These are phyloP conservation scores for Pulveroboletus sp. DNA, from an alignment of 1,284 basidiomycete genomes.

Conservation along the genomic window DNA sequence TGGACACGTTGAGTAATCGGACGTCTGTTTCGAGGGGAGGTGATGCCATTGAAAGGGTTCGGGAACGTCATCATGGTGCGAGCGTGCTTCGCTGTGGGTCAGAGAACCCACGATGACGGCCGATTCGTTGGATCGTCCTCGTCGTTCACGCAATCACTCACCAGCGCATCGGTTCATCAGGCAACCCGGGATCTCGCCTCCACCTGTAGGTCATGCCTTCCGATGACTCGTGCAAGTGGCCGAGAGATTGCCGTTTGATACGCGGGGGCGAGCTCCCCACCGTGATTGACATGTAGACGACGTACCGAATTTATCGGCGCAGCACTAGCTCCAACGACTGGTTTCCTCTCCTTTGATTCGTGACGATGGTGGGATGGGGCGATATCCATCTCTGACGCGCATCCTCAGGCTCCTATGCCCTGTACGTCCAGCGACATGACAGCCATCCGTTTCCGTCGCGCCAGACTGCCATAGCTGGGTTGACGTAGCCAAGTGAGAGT, in stretches of 20 bases:
- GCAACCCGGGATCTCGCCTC: not conserved
- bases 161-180: not conserved
- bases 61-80: not conserved
- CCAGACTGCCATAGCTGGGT: slow-evolving; percentile 16
- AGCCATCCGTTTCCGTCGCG: slow-evolving; percentile 13
- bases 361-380: not conserved
- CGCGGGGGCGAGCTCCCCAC: not conserved
- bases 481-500: not conserved
- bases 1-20: slow-evolving; percentile 3
- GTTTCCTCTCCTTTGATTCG: not conserved
- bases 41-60: not conserved
- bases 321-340: not conserved
- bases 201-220: not conserved
- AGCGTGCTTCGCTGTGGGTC: not conserved
- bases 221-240: not conserved
- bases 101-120: not conserved
- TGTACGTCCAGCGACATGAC: too few relatives aligned
- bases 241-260: not conserved
- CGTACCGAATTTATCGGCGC: not conserved
- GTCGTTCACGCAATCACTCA: not conserved
- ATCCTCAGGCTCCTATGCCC: too few relatives aligned
- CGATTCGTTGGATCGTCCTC: not conserved
- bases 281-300: not conserved
- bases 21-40: not conserved
- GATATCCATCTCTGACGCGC: not conserved